These are phyloP conservation scores for Fraxinus xanthoxyloides DNA, from an alignment of 305 asterid genomes.

Conservation along the genomic window DNA sequence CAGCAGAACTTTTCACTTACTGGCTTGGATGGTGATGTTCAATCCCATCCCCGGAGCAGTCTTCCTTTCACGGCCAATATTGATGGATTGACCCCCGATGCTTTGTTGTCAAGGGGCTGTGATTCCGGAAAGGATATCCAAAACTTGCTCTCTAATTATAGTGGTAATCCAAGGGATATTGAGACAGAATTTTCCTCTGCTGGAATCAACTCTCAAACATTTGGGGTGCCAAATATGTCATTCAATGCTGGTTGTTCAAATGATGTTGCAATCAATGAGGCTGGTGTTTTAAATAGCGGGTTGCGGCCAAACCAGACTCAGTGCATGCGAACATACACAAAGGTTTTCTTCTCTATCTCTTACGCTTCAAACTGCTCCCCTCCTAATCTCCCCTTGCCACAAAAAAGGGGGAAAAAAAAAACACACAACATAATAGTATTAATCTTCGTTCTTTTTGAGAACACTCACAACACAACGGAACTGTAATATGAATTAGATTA, in stretches of 20 bases:
- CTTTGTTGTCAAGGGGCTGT: constrained; percentile 75
- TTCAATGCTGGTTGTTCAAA: constrained; percentile 73
- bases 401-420: constrained; percentile 2
- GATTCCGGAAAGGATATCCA: constrained; percentile 92
- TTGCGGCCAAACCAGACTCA: constrained; percentile 82
- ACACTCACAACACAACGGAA: not conserved
- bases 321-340: constrained; percentile 90
- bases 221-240: constrained; percentile 68
- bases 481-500: not conserved
- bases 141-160: constrained; percentile 68
- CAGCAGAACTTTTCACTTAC: constrained; percentile 61
- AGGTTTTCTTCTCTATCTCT: constrained; percentile 32
- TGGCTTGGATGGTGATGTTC: constrained; percentile 70
- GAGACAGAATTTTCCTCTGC: constrained; percentile 79
- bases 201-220: constrained; percentile 66
- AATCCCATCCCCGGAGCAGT: constrained; percentile 56
- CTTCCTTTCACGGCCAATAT: constrained; percentile 50
- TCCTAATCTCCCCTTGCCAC: constrained; percentile 31
- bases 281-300: constrained; percentile 54
- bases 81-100: constrained; percentile 84
- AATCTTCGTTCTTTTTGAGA: not conserved
- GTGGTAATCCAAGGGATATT: constrained; percentile 61
- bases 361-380: not conserved
- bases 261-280: constrained; percentile 59
- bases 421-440: not conserved